Evolutionary conservation across 768 basidiomycete genomes (phyloP).

Genomic region (Mycena metata): DNA sequence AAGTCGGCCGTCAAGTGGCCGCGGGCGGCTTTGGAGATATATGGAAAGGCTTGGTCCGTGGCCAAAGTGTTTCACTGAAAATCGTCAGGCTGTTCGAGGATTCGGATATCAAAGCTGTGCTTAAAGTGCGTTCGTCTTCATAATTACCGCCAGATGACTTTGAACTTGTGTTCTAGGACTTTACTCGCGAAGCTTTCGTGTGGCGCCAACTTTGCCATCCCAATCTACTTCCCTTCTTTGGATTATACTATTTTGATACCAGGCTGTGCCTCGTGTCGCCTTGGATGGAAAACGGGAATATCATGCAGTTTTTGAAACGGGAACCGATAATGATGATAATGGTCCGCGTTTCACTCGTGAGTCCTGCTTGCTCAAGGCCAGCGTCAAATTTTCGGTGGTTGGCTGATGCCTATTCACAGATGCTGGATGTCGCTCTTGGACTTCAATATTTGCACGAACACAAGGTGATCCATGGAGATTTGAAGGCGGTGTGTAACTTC

Average conservation of each 20-base stretch:
- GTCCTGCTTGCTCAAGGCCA: not conserved
- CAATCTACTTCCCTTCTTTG: conserved; percentile 40
- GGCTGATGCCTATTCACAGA: not conserved
- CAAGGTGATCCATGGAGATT: conserved; percentile 38
- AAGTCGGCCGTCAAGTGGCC: conserved; percentile 32
- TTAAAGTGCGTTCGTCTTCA: conserved; percentile 13
- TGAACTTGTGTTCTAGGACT: too few species aligned
- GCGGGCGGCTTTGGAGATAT: conserved; percentile 38
- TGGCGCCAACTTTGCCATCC: too few species aligned
- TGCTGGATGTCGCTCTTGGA: conserved; percentile 33
- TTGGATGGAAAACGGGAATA: conserved; percentile 48
- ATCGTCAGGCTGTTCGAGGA: conserved; percentile 30
- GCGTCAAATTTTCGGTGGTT: too few species aligned
- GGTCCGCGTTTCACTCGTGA: conserved; percentile 19
- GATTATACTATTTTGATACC: conserved; percentile 29
- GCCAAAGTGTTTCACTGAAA: conserved; percentile 37
- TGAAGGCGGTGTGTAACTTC: conserved; percentile 31
- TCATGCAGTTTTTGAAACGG: conserved; percentile 34
- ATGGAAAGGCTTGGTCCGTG: conserved; percentile 33
- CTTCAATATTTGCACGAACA: conserved; percentile 36
- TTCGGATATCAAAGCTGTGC: conserved; percentile 4
- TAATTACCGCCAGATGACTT: not conserved
- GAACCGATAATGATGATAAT: not conserved
- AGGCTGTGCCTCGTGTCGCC: conserved; percentile 42
- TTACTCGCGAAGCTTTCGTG: too few species aligned